Evolutionary conservation across 352 stramenopile species (phyloP).

Genomic region (Thalassiosira livingstoniorum): DNA sequence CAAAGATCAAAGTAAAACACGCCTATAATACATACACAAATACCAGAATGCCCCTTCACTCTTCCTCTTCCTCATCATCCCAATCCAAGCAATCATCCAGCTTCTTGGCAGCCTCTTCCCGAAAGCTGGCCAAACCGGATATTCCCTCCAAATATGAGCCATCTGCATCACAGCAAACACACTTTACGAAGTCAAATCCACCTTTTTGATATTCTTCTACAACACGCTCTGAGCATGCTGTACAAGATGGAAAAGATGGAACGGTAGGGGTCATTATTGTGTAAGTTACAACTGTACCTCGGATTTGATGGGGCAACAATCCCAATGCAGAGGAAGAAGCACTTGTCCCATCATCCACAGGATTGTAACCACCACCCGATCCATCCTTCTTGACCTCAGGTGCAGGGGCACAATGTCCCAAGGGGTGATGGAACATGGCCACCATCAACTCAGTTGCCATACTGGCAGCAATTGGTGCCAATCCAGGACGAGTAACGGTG

Average conservation of each 20-base stretch:
- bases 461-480: constrained; percentile 87
- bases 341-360: constrained; percentile 37
- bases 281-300: constrained; percentile 95
- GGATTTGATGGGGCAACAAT: constrained; percentile 94
- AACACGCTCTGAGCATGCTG: constrained; percentile 92
- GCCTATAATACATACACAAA: too few relatives aligned
- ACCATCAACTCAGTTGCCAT: constrained; percentile 97
- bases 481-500: constrained; percentile 97
- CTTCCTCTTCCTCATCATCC: constrained; percentile 74
- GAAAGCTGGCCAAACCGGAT: constrained; percentile 83
- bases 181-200: constrained; percentile 79
- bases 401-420: constrained; percentile 85
- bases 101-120: constrained; percentile 71
- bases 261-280: constrained; percentile 89
- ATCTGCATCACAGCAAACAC: constrained; percentile 75
- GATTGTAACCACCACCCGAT: constrained; percentile 39
- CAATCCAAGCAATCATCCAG: constrained; percentile 75
- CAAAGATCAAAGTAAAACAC: too few relatives aligned
- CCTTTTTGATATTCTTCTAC: constrained; percentile 88
- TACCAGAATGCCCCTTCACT: neutral
- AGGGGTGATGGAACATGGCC: constrained; percentile 92
- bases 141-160: constrained; percentile 83
- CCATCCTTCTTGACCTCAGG: constrained; percentile 54
- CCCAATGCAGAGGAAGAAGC: constrained; percentile 78
- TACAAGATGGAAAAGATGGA: constrained; percentile 94